A percentile compares a stretch with the other conserved stretches of the same genome.
These are phyloP conservation scores for Fusarium palustre DNA, from an alignment of 2,329 filamentous ascomycete genomes.

Conservation along the genomic window DNA sequence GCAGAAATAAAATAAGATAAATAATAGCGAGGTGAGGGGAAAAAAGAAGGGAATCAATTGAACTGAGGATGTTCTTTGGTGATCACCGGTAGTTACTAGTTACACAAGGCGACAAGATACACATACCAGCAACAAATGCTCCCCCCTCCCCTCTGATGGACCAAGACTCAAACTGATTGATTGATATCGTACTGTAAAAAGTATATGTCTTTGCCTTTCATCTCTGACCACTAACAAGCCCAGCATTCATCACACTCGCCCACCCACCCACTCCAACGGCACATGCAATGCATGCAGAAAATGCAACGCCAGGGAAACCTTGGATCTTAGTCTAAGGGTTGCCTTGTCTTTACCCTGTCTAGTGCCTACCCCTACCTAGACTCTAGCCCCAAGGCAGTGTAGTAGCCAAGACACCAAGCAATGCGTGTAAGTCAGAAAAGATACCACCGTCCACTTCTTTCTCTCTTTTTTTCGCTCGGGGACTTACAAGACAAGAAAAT, in stretches of 20 bases:
- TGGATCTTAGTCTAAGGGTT: conserved; percentile 27
- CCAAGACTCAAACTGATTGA: neutral
- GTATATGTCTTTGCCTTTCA: conserved; percentile 39
- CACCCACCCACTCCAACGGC: conserved; percentile 18
- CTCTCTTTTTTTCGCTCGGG: neutral
- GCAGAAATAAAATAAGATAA: conserved; percentile 3
- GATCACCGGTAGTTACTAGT: neutral
- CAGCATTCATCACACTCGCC: conserved; percentile 22
- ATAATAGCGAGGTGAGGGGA: neutral
- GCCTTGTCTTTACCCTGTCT: conserved; percentile 9
- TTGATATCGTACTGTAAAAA: conserved; percentile 41
- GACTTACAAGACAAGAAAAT: conserved; percentile 8
- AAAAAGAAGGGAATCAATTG: neutral
- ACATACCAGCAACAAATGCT: neutral
- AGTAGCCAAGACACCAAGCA: conserved; percentile 3
- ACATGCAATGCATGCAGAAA: conserved; percentile 15
- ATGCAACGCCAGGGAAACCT: conserved; percentile 32
- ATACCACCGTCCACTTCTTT: conserved; percentile 8
- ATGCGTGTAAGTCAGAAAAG: conserved; percentile 32
- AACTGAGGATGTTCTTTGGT: neutral
- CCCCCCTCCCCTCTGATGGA: conserved; percentile 2
- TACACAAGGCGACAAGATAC: neutral
- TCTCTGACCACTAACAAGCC: conserved; percentile 29
- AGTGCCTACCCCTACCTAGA: neutral
- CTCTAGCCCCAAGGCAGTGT: neutral